Conservation (phyloP, 345 rosid genomes). For the Diplotaxis tenuifolia region DNA sequence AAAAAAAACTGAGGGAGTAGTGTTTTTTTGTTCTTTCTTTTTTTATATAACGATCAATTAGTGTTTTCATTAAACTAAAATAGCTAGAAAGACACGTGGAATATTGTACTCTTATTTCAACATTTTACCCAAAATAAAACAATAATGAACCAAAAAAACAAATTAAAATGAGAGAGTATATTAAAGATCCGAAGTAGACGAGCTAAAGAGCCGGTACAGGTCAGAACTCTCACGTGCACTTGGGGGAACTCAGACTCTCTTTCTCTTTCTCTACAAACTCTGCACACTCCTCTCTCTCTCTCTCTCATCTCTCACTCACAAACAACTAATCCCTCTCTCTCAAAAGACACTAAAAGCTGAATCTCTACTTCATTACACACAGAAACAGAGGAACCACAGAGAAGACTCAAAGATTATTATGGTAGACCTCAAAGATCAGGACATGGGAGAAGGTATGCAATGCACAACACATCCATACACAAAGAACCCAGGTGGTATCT, state of each 20-base stretch:
- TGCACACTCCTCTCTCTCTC: slow-evolving; percentile 10
- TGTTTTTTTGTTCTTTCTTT: no score
- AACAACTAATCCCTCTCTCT: background rate
- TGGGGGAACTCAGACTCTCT: slow-evolving; percentile 40
- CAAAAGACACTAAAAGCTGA: no score
- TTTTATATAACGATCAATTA: no score
- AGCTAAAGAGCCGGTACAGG: slow-evolving; percentile 38
- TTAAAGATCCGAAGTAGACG: background rate
- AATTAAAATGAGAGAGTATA: background rate
- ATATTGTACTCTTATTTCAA: background rate
- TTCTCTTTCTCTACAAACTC: slow-evolving; percentile 30
- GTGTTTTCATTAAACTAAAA: slow-evolving; percentile 5
- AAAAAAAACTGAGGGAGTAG: no score
- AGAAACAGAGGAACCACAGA: slow-evolving; percentile 19
- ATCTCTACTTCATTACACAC: background rate
- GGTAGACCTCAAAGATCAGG: slow-evolving; percentile 49
- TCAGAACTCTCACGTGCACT: slow-evolving; percentile 56
- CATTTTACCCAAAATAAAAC: background rate
- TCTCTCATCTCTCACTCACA: background rate
- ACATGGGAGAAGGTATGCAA: slow-evolving; percentile 76
- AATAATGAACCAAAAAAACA: background rate
- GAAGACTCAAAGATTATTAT: background rate
- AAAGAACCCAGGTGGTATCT: slow-evolving; percentile 91
- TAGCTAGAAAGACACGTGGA: slow-evolving; percentile 16
- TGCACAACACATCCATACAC: slow-evolving; percentile 71